Evolutionary conservation across 768 basidiomycete genomes (phyloP), one percentile per base, ranked within the genome.

Genomic region (Sporobolomyces pararoseus): DNA sequence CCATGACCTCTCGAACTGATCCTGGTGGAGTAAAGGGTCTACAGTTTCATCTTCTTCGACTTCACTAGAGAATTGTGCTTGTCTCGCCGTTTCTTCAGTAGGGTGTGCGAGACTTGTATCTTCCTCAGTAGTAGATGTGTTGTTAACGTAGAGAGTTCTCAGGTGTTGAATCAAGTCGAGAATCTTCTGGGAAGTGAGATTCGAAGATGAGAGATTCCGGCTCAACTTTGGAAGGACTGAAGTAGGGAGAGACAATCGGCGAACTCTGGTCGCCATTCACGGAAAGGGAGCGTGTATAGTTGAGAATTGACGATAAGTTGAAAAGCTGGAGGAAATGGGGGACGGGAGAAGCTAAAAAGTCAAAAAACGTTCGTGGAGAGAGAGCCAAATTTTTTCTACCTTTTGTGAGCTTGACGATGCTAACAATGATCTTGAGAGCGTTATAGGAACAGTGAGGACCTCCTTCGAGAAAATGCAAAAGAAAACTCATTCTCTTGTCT

Each of bases 1-100:
- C 65, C 65, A 71, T 5, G 39, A 52, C 9, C 70, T 46, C 34
- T 71, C 70, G n/a, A 71, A 71, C 21, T 65, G 65, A 42, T 71
- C 70, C 39, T 66, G 65, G 32, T 58, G 47, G n/a, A 37, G 49
- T n/a, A 71, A 50, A 29, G 70, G 70, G 42, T 66, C 70, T 27
- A 66, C 49, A 4, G 47, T 34, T 12, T 57, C 47, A 50, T 58
- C 54, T 46, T 71, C 65, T 21, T 58, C 66, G 50, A 68, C 57
- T 35, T 68, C 51, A 35, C n/a, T 29, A 29, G 66, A 63, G 52
- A 52, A 34, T 9, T 10, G n/a, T 13, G 61, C 25, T 44, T 46
- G 47, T 58, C 57, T 46, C 12, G 57, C 54, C 1, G 47, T 50
- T 23, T 47, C 64, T 4, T 63, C 34, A 0, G 39, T 42, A 16